Conservation (phyloP, 371 early-diverging fungal species). For the Actinomortierella ambigua region DNA sequence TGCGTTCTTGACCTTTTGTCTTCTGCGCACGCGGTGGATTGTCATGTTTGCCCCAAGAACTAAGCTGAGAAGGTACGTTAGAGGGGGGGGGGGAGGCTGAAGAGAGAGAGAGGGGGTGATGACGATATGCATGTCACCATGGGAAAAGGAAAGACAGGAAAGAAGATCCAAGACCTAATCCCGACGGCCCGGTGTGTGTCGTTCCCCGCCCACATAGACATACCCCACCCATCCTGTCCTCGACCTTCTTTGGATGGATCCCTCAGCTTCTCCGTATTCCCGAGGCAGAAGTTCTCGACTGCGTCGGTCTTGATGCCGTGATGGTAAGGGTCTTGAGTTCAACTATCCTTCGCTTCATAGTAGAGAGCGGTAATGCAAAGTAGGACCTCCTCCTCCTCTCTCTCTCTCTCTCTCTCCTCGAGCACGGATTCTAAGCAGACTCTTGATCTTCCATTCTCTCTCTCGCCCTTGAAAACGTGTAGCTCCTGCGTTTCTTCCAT, state of each 20-base stretch:
- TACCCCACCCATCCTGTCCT: slow-evolving; percentile 57
- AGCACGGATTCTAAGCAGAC: no score
- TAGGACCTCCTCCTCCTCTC: no score
- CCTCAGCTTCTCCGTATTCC: slow-evolving; percentile 53
- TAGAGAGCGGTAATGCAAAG: no score
- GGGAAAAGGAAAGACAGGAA: neutral
- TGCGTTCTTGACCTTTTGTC: slow-evolving; percentile 58
- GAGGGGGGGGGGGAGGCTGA: neutral
- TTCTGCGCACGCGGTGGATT: slow-evolving; percentile 58
- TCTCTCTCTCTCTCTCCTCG: no score
- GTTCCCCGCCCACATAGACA: slow-evolving; percentile 56
- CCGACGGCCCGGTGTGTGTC: neutral
- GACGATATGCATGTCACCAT: neutral
- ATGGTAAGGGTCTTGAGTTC: slow-evolving; percentile 48
- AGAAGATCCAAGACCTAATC: neutral
- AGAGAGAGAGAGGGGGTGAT: neutral
- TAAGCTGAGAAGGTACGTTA: slow-evolving; percentile 60
- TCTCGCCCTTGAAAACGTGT: neutral
- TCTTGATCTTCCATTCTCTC: neutral
- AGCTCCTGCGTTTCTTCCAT: slow-evolving; percentile 54
- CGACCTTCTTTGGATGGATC: slow-evolving; percentile 69
- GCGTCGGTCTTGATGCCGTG: slow-evolving; percentile 65
- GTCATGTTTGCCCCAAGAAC: slow-evolving; percentile 65
- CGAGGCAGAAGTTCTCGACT: slow-evolving; percentile 52
- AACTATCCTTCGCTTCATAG: neutral